Conservation (phyloP, 225 moss, liverwort and hornwort species). For the Physcomitrium patens region DNA sequence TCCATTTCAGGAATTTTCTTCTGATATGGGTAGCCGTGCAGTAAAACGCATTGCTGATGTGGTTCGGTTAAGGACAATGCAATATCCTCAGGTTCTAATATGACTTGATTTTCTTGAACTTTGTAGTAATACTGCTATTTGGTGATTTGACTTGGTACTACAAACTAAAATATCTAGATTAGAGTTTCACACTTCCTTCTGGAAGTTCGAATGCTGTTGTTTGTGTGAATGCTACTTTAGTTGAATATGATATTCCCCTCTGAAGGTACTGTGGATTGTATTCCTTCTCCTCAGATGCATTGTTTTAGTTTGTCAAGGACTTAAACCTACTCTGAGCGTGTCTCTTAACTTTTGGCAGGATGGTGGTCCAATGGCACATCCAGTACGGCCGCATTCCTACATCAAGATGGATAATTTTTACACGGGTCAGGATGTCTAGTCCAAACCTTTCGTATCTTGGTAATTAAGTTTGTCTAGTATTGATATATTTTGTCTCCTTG, state of each 20-base stretch:
- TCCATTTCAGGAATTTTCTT: slow-evolving; percentile 80
- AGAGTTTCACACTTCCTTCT: no score
- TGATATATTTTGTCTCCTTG: not conserved
- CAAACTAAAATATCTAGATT: not conserved
- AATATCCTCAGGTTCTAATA: slow-evolving; percentile 72
- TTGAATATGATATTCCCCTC: not conserved
- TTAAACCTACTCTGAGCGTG: slow-evolving; percentile 24
- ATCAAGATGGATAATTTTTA: slow-evolving; percentile 99
- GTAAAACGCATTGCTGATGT: slow-evolving; percentile 96
- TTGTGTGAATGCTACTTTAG: no score
- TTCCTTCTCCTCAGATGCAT: not conserved
- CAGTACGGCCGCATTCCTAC: slow-evolving; percentile 94
- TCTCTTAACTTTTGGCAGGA: slow-evolving; percentile 56
- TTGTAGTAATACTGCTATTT: not conserved
- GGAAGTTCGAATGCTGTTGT: no score
- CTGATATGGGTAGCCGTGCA: slow-evolving; percentile 97
- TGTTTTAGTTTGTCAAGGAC: not conserved
- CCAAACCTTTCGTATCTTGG: not conserved
- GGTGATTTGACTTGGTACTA: not conserved
- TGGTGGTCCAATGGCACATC: slow-evolving; percentile 98
- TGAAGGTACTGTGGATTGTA: not conserved
- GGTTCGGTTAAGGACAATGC: slow-evolving; percentile 75
- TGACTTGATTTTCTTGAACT: not conserved
- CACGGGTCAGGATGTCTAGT: slow-evolving; percentile 58
- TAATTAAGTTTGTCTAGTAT: not conserved